phyloP scores from a whole-genome alignment of 2,329 filamentous ascomycete genomes.

The Stenocarpella maydis region DNA sequence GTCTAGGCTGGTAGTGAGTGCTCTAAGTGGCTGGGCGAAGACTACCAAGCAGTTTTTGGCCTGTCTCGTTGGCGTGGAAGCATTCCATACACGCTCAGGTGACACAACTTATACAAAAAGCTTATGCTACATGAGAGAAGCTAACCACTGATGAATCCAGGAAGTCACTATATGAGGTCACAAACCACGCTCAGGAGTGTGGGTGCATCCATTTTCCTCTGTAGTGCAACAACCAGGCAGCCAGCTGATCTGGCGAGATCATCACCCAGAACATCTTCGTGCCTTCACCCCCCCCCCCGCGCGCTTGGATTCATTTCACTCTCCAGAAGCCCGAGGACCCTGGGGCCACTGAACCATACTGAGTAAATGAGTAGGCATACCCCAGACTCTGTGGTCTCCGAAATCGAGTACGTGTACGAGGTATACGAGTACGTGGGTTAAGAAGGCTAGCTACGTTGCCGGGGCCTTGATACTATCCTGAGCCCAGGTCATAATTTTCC shows the following conservation, averaged over 20 bases:
- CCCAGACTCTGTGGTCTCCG: neutral
- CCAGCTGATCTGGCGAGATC: neutral
- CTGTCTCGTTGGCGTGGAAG: neutral
- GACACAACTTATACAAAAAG: no score
- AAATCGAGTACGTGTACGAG: neutral
- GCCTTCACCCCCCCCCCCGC: neutral
- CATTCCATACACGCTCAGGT: neutral
- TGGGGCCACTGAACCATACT: neutral
- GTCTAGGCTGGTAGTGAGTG: neutral
- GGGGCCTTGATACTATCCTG: no score
- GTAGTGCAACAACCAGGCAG: no score
- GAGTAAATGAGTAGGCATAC: slow-evolving; percentile 9
- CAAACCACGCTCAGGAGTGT: no score
- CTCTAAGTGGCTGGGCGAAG: neutral
- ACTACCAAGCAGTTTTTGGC: neutral
- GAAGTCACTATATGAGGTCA: no score
- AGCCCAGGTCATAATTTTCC: no score
- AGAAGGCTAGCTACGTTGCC: no score
- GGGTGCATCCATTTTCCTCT: no score
- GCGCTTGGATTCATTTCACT: neutral
- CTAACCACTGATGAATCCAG: no score
- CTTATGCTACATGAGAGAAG: no score
- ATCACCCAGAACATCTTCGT: neutral
- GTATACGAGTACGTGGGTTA: no score
- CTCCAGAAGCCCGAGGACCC: slow-evolving; percentile 1